Percentiles rank a stretch among this genome's conserved stretches.
Conservation (phyloP, 2,329 filamentous ascomycete genomes). For the Lasiodiplodia sp. region DNA sequence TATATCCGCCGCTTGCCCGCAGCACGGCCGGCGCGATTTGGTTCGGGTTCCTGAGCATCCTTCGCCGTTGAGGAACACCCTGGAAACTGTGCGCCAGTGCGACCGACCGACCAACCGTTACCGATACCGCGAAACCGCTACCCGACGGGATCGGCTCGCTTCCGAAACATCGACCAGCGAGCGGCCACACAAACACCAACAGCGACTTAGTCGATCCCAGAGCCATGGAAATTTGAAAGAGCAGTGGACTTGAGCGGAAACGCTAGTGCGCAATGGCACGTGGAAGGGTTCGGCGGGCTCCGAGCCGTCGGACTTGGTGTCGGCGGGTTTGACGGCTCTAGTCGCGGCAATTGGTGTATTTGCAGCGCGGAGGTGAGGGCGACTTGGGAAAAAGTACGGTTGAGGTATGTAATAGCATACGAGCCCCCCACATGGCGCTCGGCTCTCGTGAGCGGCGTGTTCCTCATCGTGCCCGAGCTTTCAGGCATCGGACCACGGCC, state of each 20-base stretch:
- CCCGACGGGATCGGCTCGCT: too few relatives aligned
- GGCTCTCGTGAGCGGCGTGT: conserved; percentile 7
- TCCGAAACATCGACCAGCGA: neutral
- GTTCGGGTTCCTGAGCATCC: neutral
- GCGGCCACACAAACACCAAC: too few relatives aligned
- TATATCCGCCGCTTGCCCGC: conserved; percentile 8
- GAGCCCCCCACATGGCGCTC: conserved; percentile 18
- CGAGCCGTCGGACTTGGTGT: neutral
- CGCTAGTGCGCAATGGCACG: neutral
- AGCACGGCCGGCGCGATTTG: neutral
- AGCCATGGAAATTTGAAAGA: neutral
- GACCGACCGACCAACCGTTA: neutral
- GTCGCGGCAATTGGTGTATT: neutral
- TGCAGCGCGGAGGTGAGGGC: neutral
- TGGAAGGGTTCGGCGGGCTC: neutral
- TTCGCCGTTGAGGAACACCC: neutral
- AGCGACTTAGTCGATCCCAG: too few relatives aligned
- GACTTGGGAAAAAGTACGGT: neutral
- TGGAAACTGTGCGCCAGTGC: neutral
- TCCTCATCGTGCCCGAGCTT: neutral
- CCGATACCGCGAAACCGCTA: too few relatives aligned
- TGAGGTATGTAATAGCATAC: conserved; percentile 13
- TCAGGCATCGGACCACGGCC: conserved; percentile 1
- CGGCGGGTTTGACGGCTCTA: too few relatives aligned
- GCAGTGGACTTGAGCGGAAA: neutral